Base-by-base conservation (phyloP, 306 rosid species). In the Luffa acutangula region DNA sequence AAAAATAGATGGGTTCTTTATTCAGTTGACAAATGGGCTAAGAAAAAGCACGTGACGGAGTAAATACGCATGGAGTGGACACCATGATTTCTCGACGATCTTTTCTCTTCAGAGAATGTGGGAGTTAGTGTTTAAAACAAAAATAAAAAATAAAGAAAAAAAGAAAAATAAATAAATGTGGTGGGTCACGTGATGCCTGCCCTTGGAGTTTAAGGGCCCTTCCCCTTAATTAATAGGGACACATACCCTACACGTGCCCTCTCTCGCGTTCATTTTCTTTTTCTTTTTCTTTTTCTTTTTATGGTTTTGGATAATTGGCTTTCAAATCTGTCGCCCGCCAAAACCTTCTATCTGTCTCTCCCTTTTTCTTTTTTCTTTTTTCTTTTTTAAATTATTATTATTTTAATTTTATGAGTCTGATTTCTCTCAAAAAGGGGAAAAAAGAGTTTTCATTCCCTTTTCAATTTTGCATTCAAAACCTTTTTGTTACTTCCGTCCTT, bases 101-200 rank as follows among this genome's bases (percentile, higher is more conserved):
- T 72, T 34, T 48, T 5, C 7, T n/a, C 18, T n/a, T 54, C 36
- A 52, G 37, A n/a, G 66, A 76, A 76, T 59, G 67, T 76, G 67
- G 37, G 79, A 56, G 67, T 73, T 48, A 21, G 56, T 43, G 56
- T 70, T 70, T 70, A 2, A 25, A 1, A 54, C 36, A n/a, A 7
- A 41, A 67, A 66, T 3, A 2, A 69, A 37, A 37, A 65, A 1
- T 2, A n/a, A 43, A 45, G 12, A 20, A 20, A 4, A 0, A 20
- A 4, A 2, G 21, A 25, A 0, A 73, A 49, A 75, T 1, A 33
- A 73, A 25, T 75, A 36, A 75, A 52, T 34, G 78, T 34, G 45
- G 64, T 75, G 78, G 78, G 63, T 75, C 78, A 75, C 78, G 63
- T 75, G 78, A 75, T 51, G 39, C 15, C 33, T 75, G 63, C 15